Conservation (phyloP, 495 filamentous ascomycete genomes). For the Massariosphaeria phaeospora region DNA sequence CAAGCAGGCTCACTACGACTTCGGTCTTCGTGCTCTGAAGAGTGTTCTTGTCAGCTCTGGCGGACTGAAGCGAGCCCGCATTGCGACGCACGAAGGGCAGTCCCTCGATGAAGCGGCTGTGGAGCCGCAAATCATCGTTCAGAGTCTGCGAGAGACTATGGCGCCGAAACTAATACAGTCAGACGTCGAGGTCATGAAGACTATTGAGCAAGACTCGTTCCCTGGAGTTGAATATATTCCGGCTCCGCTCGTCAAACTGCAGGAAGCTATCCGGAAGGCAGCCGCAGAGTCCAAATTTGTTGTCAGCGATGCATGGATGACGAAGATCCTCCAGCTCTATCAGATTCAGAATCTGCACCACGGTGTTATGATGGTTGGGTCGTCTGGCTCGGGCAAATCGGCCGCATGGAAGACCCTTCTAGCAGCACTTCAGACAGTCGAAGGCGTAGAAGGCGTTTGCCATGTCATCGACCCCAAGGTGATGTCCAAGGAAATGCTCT, state of each 20-base stretch:
- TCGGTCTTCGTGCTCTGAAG: conserved; percentile 93
- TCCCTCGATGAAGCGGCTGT: conserved; percentile 67
- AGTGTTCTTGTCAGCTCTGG: conserved; percentile 97
- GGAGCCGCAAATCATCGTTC: conserved; percentile 97
- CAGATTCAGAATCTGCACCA: conserved; percentile 98
- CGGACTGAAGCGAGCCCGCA: conserved; percentile 81
- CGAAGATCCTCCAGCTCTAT: conserved; percentile 90
- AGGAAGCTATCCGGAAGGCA: conserved; percentile 73
- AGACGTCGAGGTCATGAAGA: conserved; percentile 82
- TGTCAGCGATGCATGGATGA: conserved; percentile 91
- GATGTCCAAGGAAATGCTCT: conserved; percentile 97
- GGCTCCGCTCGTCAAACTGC: conserved; percentile 72
- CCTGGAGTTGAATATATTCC: conserved; percentile 89
- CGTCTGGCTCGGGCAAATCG: conserved; percentile 92
- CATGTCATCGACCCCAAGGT: conserved; percentile 99
- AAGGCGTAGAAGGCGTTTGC: conserved; percentile 86
- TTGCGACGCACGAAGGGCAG: conserved; percentile 47
- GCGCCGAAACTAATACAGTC: conserved; percentile 89
- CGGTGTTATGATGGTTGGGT: conserved; percentile 99
- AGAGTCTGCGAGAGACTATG: conserved; percentile 97
- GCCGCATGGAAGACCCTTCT: conserved; percentile 91
- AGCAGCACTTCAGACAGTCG: conserved; percentile 82
- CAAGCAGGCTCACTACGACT: conserved; percentile 98
- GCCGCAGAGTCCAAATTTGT: conserved; percentile 78
- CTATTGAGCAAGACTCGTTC: conserved; percentile 81